Evolutionary conservation across 1,284 basidiomycete genomes (phyloP).

Genomic region (Trichosporon sp.): DNA sequence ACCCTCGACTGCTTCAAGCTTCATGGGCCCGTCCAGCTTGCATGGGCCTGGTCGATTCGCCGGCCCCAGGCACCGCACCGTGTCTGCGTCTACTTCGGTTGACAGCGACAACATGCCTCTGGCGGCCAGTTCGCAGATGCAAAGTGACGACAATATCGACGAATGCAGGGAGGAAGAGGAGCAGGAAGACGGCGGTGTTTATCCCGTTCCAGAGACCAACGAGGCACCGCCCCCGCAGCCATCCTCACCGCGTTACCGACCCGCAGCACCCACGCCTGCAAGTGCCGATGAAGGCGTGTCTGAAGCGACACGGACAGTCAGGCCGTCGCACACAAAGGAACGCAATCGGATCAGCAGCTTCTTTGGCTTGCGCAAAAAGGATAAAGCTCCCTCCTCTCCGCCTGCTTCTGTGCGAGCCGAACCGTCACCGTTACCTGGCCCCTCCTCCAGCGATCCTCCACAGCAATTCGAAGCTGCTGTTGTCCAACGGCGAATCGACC

Average conservation of each 20-base stretch:
- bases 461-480: constrained; percentile 10
- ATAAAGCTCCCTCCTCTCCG: constrained; percentile 3
- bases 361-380: constrained; percentile 17
- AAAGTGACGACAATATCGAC: background rate
- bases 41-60: background rate
- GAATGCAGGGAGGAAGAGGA: constrained; percentile 13
- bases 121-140: background rate
- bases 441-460: constrained; percentile 11
- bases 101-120: constrained; percentile 19
- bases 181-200: constrained; percentile 20
- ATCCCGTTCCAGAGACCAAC: background rate
- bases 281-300: background rate
- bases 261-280: background rate
- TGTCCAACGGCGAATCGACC: constrained; percentile 18
- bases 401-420: background rate
- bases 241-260: background rate
- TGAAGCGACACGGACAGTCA: background rate
- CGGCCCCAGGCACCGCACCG: background rate
- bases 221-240: background rate
- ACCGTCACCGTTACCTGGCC: constrained; percentile 16
- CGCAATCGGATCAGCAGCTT: constrained; percentile 17
- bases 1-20: background rate
- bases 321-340: background rate
- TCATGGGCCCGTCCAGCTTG: background rate
- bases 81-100: constrained; percentile 1